Conservation (phyloP, 768 basidiomycete genomes). For the Mycena epipterygia region DNA sequence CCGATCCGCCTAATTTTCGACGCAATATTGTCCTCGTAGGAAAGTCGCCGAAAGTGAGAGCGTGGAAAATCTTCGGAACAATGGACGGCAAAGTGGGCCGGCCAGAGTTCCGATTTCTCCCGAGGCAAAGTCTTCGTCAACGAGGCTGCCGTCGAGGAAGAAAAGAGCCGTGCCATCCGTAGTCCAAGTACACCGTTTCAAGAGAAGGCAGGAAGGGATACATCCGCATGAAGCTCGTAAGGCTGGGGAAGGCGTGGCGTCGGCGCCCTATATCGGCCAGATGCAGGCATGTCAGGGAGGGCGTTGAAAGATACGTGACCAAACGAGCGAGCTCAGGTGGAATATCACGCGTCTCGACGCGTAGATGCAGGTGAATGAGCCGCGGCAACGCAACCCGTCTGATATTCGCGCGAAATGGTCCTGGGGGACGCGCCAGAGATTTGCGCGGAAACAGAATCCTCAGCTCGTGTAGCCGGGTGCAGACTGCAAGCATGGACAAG, state of each 20-base stretch:
- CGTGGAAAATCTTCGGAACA: too few species aligned
- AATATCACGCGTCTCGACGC: constrained; percentile 67
- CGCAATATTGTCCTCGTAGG: too few species aligned
- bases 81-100: too few species aligned
- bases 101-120: too few species aligned
- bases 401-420: constrained; percentile 42
- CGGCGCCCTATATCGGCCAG: constrained; percentile 60
- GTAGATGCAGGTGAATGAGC: constrained; percentile 63
- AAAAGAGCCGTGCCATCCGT: constrained; percentile 60
- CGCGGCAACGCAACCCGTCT: constrained; percentile 57
- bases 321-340: constrained; percentile 71
- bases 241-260: constrained; percentile 56
- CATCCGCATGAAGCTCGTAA: constrained; percentile 61
- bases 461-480: constrained; percentile 65
- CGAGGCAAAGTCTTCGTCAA: too few species aligned
- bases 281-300: constrained; percentile 60
- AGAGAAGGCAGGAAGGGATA: constrained; percentile 56
- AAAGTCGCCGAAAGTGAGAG: too few species aligned
- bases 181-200: constrained; percentile 54
- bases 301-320: constrained; percentile 63
- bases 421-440: constrained; percentile 42
- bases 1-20: too few species aligned
- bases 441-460: constrained; percentile 67
- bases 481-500: constrained; percentile 69
- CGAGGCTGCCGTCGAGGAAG: neutral